These are phyloP conservation scores for Globisporangium nodosum DNA, from an alignment of 352 stramenopile genomes.

Conservation along the genomic window DNA sequence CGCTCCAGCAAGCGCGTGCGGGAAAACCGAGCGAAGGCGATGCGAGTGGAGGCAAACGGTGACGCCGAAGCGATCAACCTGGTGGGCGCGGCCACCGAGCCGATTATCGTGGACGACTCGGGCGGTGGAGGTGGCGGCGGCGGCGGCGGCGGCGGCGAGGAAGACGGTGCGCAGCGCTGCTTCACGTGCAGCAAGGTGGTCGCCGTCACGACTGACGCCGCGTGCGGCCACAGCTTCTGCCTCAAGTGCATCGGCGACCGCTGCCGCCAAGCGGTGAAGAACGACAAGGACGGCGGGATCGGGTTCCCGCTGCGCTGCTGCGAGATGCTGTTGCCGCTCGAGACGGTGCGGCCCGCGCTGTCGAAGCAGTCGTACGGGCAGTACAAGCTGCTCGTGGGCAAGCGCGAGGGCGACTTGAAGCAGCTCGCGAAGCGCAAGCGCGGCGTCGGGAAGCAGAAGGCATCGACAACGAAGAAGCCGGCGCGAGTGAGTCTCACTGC, in stretches of 20 bases:
- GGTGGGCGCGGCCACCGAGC: neutral
- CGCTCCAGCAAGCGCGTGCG: neutral
- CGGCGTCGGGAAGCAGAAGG: neutral
- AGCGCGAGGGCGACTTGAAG: neutral
- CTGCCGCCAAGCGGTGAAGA: constrained; percentile 19
- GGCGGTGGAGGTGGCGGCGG: neutral
- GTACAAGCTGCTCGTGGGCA: constrained; percentile 17
- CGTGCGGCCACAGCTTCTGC: constrained; percentile 28
- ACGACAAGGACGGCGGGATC: constrained; percentile 21
- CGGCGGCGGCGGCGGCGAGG: neutral
- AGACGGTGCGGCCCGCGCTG: constrained; percentile 24
- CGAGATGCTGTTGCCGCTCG: constrained; percentile 21
- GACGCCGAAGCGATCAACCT: constrained; percentile 6
- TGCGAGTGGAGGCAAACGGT: neutral
- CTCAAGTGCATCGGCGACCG: constrained; percentile 23
- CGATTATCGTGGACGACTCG: neutral
- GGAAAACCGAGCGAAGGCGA: neutral
- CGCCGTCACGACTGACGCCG: constrained; percentile 1
- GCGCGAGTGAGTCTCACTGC: neutral
- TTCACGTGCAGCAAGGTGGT: constrained; percentile 2
- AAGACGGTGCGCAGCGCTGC: neutral
- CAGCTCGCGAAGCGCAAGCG: constrained; percentile 3
- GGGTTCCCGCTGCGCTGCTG: constrained; percentile 35
- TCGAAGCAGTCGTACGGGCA: constrained; percentile 16
- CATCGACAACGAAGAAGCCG: neutral